These are phyloP conservation scores for Hyphodiscus sp. DNA, from an alignment of 2,329 filamentous ascomycete genomes.

Conservation along the genomic window DNA sequence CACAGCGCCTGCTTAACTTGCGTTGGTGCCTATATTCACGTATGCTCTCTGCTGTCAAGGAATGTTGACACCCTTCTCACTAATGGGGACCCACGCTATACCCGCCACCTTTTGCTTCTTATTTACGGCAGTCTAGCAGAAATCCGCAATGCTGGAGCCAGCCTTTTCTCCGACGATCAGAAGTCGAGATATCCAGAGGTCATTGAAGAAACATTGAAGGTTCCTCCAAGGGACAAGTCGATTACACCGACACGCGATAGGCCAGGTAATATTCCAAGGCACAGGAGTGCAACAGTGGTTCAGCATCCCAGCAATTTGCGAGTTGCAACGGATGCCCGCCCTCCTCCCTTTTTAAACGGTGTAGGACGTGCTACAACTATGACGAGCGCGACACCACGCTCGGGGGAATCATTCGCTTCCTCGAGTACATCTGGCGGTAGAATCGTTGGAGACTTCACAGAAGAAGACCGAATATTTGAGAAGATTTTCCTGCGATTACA, in stretches of 20 bases:
- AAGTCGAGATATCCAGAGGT: conserved; percentile 10
- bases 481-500: conserved; percentile 72
- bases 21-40: conserved; percentile 58
- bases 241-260: conserved; percentile 47
- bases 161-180: conserved; percentile 17
- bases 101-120: conserved; percentile 56
- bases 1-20: conserved; percentile 57
- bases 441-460: conserved; percentile 51
- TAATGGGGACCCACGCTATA: conserved; percentile 60
- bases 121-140: conserved; percentile 65
- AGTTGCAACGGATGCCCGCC: conserved; percentile 49
- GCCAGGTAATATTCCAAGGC: conserved; percentile 30
- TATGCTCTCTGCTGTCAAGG: conserved; percentile 52
- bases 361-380: conserved; percentile 44
- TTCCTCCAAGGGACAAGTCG: conserved; percentile 45
- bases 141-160: conserved; percentile 38
- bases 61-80: conserved; percentile 60
- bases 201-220: conserved; percentile 42
- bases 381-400: conserved; percentile 61
- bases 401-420: conserved; percentile 71
- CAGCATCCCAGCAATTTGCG: conserved; percentile 34
- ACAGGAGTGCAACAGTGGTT: conserved; percentile 29
- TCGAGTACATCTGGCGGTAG: conserved; percentile 21
- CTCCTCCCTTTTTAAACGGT: conserved; percentile 44
- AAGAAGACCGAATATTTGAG: conserved; percentile 78